A percentile compares a stretch with the other conserved stretches of the same genome.
These are phyloP conservation scores for Pistacia integerrima DNA, from an alignment of 345 rosid species.

Conservation along the genomic window DNA sequence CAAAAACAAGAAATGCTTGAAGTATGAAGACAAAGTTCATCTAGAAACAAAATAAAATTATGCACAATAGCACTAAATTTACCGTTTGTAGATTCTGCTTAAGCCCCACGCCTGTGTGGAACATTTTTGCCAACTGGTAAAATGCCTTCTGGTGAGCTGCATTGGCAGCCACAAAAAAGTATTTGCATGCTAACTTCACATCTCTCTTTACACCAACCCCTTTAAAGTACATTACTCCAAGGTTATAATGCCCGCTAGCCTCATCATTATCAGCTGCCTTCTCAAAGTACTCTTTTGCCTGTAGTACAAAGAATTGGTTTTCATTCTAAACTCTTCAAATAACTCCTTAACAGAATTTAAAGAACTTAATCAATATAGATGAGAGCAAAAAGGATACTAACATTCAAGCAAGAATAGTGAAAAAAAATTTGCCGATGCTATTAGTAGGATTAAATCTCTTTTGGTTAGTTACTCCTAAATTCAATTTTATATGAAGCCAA, in stretches of 20 bases:
- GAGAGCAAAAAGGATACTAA: neutral
- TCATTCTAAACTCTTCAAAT: neutral
- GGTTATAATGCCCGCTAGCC: conserved; percentile 91
- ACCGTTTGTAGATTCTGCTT: conserved; percentile 79
- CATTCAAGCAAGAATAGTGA: neutral
- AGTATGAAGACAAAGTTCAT: neutral
- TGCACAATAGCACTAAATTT: conserved; percentile 23
- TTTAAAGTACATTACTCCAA: conserved; percentile 90
- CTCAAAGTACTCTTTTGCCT: conserved; percentile 97
- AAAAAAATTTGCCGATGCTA: neutral
- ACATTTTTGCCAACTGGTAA: conserved; percentile 98
- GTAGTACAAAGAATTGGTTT: conserved; percentile 22
- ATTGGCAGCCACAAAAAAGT: conserved; percentile 83
- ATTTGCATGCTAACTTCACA: conserved; percentile 72
- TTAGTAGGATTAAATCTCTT: neutral
- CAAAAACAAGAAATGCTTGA: neutral
- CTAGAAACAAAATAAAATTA: conserved; percentile 7
- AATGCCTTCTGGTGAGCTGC: conserved; percentile 96
- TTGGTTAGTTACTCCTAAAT: neutral
- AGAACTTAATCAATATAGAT: neutral
- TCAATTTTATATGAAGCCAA: neutral
- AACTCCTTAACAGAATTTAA: neutral
- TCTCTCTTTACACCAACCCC: conserved; percentile 92
- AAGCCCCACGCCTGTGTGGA: conserved; percentile 93
- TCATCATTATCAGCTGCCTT: conserved; percentile 82